These are phyloP conservation scores for Phytophthora pisi DNA, from an alignment of 352 stramenopile species.

Conservation along the genomic window DNA sequence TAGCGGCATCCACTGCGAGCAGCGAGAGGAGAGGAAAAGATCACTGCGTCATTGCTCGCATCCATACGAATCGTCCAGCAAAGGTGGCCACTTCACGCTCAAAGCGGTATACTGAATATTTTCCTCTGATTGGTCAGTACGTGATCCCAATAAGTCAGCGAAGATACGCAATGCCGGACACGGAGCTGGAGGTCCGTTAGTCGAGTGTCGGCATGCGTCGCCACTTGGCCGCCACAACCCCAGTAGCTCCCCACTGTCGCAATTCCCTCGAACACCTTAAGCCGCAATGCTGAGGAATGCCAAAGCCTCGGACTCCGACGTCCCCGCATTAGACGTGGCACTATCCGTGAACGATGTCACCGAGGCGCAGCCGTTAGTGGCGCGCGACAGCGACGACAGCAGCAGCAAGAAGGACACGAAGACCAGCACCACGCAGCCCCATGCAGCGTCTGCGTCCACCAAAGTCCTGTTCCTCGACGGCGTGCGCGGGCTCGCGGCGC, in stretches of 20 bases:
- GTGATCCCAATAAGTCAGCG: slow-evolving; percentile 2
- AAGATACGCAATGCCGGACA: slow-evolving; percentile 10
- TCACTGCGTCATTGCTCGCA: neutral
- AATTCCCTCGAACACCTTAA: slow-evolving; percentile 5
- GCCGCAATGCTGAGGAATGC: slow-evolving; percentile 20
- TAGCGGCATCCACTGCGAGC: neutral
- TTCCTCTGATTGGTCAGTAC: neutral
- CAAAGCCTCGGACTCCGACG: slow-evolving; percentile 11
- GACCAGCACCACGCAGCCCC: neutral
- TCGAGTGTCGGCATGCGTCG: neutral
- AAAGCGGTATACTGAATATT: neutral
- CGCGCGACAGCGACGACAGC: neutral
- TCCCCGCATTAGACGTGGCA: slow-evolving; percentile 3
- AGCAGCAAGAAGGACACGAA: slow-evolving; percentile 12
- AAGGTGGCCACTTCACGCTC: neutral
- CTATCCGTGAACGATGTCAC: neutral
- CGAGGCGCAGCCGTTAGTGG: slow-evolving; percentile 7
- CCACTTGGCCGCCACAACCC: too few species aligned
- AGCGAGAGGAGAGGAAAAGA: neutral
- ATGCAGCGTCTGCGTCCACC: slow-evolving; percentile 2
- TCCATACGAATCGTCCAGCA: neutral
- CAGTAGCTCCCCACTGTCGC: slow-evolving; percentile 5
- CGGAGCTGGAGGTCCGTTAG: neutral
- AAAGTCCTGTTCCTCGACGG: slow-evolving; percentile 47
- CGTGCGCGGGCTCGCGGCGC: slow-evolving; percentile 42